phyloP scores from a whole-genome alignment of 2,329 filamentous ascomycete species.

The Colletotrichum cordylinicola region DNA sequence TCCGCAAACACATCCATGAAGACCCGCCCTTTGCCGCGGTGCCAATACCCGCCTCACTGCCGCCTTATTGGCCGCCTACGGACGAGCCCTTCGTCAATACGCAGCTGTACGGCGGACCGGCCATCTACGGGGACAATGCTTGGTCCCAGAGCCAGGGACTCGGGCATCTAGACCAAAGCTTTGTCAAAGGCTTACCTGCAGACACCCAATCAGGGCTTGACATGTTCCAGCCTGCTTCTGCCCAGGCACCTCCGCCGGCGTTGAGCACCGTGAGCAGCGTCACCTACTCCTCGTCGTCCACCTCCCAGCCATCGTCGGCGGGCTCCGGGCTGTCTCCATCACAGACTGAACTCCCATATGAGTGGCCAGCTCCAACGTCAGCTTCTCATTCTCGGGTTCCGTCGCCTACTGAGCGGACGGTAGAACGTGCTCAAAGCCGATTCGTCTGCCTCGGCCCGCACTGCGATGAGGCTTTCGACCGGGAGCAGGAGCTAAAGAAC shows the following conservation, averaged over 20 bases:
- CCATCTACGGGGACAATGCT: neutral
- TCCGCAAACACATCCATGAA: neutral
- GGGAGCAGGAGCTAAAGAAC: slow-evolving; percentile 26
- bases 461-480: slow-evolving; percentile 30
- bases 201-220: neutral
- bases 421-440: slow-evolving; percentile 13
- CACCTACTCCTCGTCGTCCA: slow-evolving; percentile 26
- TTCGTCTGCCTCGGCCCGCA: slow-evolving; percentile 32
- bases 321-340: slow-evolving; percentile 35
- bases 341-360: slow-evolving; percentile 30
- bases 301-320: slow-evolving; percentile 29
- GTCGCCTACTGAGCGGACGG: slow-evolving; percentile 26
- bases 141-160: slow-evolving; percentile 5
- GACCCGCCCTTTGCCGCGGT: neutral
- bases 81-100: neutral
- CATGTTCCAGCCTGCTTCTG: neutral
- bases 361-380: slow-evolving; percentile 22
- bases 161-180: neutral
- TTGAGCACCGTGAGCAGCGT: slow-evolving; percentile 31
- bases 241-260: slow-evolving; percentile 1
- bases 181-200: neutral
- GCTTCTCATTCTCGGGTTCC: slow-evolving; percentile 25
- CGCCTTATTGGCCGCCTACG: slow-evolving; percentile 11
- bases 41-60: neutral
- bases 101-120: neutral